These are phyloP conservation scores for Candolleomyces eurysporus DNA, from an alignment of 768 basidiomycete genomes.

Conservation along the genomic window DNA sequence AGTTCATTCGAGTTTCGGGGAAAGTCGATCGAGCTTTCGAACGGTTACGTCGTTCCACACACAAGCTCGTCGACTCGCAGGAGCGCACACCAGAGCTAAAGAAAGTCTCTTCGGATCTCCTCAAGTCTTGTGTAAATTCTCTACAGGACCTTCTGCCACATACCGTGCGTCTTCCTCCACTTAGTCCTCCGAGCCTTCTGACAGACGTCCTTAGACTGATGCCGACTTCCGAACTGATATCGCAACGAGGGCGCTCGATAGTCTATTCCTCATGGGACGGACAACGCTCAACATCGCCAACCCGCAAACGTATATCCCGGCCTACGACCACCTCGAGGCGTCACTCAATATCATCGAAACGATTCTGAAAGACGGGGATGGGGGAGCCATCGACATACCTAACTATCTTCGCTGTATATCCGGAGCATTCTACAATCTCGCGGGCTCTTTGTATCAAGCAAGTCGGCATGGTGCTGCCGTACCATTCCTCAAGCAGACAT, in stretches of 20 bases:
- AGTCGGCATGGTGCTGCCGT: constrained; percentile 60
- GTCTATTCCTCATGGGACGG: constrained; percentile 54
- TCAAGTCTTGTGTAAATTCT: constrained; percentile 7
- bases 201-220: not conserved
- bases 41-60: constrained; percentile 48
- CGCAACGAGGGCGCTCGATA: constrained; percentile 49
- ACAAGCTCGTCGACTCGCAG: constrained; percentile 44
- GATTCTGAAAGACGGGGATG: constrained; percentile 11
- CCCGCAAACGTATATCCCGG: constrained; percentile 42
- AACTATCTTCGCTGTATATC: constrained; percentile 70
- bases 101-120: constrained; percentile 1
- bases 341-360: constrained; percentile 35
- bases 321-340: constrained; percentile 47
- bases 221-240: constrained; percentile 19
- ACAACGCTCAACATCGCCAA: constrained; percentile 37
- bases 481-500: constrained; percentile 64
- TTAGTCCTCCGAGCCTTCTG: not conserved
- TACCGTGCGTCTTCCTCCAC: not conserved
- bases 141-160: not conserved
- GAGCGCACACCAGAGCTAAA: not conserved
- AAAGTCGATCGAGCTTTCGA: constrained; percentile 66
- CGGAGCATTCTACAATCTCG: constrained; percentile 68
- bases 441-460: constrained; percentile 67
- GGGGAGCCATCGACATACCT: constrained; percentile 30
- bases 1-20: constrained; percentile 35